Conservation (phyloP, 2,329 filamentous ascomycete genomes). For the Botrytis fragariae region DNA sequence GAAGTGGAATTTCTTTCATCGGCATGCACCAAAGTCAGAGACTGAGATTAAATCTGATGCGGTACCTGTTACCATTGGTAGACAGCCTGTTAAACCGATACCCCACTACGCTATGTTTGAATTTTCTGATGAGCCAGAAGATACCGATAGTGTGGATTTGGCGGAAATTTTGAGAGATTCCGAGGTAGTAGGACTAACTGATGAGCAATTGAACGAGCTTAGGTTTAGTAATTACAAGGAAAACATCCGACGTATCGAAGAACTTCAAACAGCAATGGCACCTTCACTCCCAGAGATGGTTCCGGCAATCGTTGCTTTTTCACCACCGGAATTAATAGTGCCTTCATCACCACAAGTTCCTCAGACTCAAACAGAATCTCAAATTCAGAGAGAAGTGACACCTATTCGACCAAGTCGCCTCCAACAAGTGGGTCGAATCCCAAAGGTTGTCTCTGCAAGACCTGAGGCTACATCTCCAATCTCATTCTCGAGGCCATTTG, state of each 20-base stretch:
- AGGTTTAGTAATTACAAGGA: conserved; percentile 36
- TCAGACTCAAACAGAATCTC: conserved; percentile 28
- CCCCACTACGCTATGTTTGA: conserved; percentile 64
- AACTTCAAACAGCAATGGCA: conserved; percentile 23
- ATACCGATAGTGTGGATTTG: conserved; percentile 39
- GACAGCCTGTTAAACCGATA: conserved; percentile 45
- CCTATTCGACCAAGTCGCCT: conserved; percentile 57
- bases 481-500: conserved; percentile 85
- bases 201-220: conserved; percentile 35
- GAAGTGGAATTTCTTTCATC: conserved; percentile 63
- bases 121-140: conserved; percentile 47
- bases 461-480: conserved; percentile 67
- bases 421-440: conserved; percentile 81
- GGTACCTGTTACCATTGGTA: conserved; percentile 49
- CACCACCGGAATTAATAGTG: conserved; percentile 31
- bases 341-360: conserved; percentile 24
- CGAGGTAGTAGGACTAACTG: conserved; percentile 32
- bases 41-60: conserved; percentile 40
- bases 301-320: conserved; percentile 21
- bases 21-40: conserved; percentile 48
- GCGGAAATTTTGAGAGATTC: conserved; percentile 53
- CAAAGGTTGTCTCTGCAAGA: conserved; percentile 70
- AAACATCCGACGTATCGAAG: conserved; percentile 29
- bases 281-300: conserved; percentile 19
- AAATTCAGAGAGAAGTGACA: conserved; percentile 27